phyloP scores from a whole-genome alignment of 495 filamentous ascomycete species.

The Hypoxylon lenormandii region DNA sequence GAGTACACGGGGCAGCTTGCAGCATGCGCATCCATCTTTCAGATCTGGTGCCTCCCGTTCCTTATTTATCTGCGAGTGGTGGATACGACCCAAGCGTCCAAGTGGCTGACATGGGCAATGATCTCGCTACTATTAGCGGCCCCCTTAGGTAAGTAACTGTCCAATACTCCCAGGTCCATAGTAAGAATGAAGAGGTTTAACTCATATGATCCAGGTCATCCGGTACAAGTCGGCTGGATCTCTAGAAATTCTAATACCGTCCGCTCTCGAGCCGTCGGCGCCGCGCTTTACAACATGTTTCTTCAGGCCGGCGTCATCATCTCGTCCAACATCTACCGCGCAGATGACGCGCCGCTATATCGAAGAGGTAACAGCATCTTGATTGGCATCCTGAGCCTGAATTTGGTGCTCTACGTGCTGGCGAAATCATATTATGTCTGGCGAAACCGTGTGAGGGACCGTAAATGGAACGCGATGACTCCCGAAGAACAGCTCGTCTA shows the following conservation, averaged over 20 bases:
- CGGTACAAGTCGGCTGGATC: conserved; percentile 75
- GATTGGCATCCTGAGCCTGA: conserved; percentile 65
- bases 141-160: conserved; percentile 63
- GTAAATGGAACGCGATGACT: conserved; percentile 67
- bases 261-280: conserved; percentile 72
- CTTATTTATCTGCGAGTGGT: conserved; percentile 66
- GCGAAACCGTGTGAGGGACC: conserved; percentile 63
- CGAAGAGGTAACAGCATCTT: conserved; percentile 74
- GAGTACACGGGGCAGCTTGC: conserved; percentile 66
- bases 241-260: conserved; percentile 73
- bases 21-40: conserved; percentile 58
- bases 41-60: conserved; percentile 69
- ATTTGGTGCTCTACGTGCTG: conserved; percentile 66
- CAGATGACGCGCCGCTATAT: conserved; percentile 74
- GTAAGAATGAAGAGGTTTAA: neutral
- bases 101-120: conserved; percentile 69
- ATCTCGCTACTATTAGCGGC: conserved; percentile 69
- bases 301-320: conserved; percentile 75
- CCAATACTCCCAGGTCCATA: no score
- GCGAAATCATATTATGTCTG: conserved; percentile 73
- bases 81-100: conserved; percentile 58
- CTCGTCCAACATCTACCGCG: conserved; percentile 66
- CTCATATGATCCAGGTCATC: conserved; percentile 54
- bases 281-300: conserved; percentile 78
- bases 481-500: conserved; percentile 72